Conservation (phyloP, 208 protist genomes). For the Crithidia brevicula region DNA sequence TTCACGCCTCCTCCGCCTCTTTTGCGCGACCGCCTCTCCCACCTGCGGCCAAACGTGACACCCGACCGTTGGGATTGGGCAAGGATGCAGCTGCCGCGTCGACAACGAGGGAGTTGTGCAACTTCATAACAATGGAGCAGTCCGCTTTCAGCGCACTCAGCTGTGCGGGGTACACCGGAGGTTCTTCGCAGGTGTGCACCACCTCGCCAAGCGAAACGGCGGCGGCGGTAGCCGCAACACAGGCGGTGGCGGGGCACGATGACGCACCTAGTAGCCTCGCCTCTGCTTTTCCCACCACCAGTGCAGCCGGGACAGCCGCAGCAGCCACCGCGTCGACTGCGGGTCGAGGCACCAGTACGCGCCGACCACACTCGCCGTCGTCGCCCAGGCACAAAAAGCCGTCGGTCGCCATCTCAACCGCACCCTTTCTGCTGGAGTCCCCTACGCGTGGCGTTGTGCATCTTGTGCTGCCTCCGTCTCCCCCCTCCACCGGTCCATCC, state of each 20-base stretch:
- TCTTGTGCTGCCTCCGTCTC: constrained; percentile 1
- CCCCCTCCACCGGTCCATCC: too few relatives aligned
- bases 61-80: too few relatives aligned
- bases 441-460: constrained; percentile 9
- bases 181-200: constrained; percentile 10
- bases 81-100: background rate
- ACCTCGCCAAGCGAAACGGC: background rate
- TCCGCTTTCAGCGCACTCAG: constrained; percentile 4
- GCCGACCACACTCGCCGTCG: too few relatives aligned
- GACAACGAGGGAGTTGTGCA: background rate
- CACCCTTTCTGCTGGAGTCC: background rate
- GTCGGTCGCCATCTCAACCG: background rate
- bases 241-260: too few relatives aligned
- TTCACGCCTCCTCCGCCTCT: background rate
- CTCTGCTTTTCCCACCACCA: too few relatives aligned
- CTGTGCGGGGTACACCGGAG: background rate
- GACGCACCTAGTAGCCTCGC: too few relatives aligned
- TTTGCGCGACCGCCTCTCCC: background rate
- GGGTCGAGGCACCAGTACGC: too few relatives aligned
- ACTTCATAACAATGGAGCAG: constrained; percentile 8
- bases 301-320: background rate
- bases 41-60: too few relatives aligned
- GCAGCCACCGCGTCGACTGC: background rate
- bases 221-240: background rate
- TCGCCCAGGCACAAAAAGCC: too few relatives aligned